These are phyloP conservation scores for Cryptomeria japonica DNA, from an alignment of 75 land plant species.

Conservation along the genomic window DNA sequence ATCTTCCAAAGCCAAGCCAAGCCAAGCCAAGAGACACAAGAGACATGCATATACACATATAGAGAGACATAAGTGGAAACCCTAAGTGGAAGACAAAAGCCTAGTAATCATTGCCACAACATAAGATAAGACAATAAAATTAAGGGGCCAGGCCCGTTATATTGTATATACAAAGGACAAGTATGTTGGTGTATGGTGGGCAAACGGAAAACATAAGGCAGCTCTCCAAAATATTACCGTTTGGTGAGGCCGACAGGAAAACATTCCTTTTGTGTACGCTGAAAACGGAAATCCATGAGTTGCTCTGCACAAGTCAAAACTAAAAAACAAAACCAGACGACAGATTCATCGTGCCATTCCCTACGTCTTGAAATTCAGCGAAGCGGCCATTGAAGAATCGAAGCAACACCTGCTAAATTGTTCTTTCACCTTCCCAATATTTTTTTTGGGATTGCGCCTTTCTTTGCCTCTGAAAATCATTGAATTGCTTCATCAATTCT, in stretches of 20 bases:
- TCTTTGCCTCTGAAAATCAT: no score
- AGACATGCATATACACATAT: no score
- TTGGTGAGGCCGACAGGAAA: not conserved
- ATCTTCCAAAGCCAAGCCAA: no score
- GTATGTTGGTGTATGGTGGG: not conserved
- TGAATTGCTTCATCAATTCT: not conserved
- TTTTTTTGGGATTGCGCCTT: not conserved
- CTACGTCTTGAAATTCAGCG: not conserved
- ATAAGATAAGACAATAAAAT: not conserved
- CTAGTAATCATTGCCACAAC: not conserved
- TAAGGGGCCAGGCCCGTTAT: not conserved
- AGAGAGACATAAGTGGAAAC: not conserved
- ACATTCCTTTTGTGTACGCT: not conserved
- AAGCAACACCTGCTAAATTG: not conserved
- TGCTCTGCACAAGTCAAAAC: not conserved
- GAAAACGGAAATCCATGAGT: not conserved
- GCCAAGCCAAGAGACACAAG: no score
- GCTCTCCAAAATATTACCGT: not conserved
- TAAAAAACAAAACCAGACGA: not conserved
- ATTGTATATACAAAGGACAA: not conserved
- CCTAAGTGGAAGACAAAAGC: not conserved
- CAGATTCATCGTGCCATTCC: no score
- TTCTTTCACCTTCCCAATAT: not conserved
- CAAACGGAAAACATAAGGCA: not conserved
- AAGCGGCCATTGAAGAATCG: constrained; percentile 1